Conservation (phyloP, 257 asterid genomes). For the Rehmannia glutinosa region DNA sequence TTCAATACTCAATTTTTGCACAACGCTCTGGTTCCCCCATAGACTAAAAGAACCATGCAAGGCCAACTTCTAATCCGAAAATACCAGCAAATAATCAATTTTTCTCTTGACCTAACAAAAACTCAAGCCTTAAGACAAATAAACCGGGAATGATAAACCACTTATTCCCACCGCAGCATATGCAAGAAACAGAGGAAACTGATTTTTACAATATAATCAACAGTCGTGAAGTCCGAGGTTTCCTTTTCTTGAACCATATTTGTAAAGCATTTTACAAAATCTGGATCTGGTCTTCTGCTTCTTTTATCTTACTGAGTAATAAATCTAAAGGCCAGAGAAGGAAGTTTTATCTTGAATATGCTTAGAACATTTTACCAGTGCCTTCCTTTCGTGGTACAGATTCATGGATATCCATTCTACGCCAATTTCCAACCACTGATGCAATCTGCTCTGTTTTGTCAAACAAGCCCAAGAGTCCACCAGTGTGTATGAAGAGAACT, state of each 20-base stretch:
- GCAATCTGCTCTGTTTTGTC: slow-evolving; percentile 77
- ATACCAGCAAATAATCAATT: background rate
- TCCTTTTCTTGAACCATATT: background rate
- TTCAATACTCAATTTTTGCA: no score
- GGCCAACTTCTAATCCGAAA: background rate
- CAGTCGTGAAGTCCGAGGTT: background rate
- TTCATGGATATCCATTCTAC: slow-evolving; percentile 66
- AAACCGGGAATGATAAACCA: background rate
- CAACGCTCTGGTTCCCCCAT: background rate
- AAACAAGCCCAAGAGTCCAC: slow-evolving; percentile 77
- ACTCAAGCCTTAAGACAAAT: background rate
- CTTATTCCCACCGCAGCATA: background rate
- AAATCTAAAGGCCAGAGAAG: slow-evolving; percentile 8
- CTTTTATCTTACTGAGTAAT: background rate
- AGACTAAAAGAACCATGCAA: background rate
- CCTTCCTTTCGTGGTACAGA: slow-evolving; percentile 68
- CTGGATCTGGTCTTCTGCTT: no score
- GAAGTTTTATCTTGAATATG: background rate
- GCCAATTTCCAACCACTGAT: slow-evolving; percentile 64
- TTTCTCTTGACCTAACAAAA: background rate
- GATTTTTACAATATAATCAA: background rate
- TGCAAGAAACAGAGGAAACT: background rate
- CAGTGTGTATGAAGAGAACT: slow-evolving; percentile 88
- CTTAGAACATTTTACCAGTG: slow-evolving; percentile 79
- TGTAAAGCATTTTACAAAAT: background rate